phyloP scores from a whole-genome alignment of 345 rosid genomes.

The Aurinia saxatilis region DNA sequence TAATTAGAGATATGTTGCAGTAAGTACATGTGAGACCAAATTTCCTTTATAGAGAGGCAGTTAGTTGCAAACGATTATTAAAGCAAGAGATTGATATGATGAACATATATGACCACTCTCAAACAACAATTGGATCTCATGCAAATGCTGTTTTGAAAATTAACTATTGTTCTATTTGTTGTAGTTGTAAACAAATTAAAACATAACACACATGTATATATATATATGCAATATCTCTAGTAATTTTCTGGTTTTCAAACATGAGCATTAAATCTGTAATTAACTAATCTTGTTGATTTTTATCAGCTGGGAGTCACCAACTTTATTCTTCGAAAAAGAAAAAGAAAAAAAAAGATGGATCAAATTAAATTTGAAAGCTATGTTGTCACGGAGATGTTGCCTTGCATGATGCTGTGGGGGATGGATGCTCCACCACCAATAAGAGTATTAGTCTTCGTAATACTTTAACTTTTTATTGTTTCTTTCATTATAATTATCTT shows the following conservation, averaged over 20 bases:
- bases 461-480: background rate
- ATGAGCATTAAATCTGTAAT: background rate
- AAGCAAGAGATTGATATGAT: too few relatives aligned
- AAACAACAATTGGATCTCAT: too few relatives aligned
- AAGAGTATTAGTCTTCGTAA: background rate
- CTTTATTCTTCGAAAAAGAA: background rate
- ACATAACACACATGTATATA: too few relatives aligned
- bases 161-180: too few relatives aligned
- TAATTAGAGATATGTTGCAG: too few relatives aligned
- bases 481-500: background rate
- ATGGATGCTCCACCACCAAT: constrained; percentile 23
- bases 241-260: background rate
- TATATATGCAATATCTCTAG: too few relatives aligned
- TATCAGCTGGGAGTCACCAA: background rate
- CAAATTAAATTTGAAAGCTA: constrained; percentile 1
- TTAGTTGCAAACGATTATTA: too few relatives aligned
- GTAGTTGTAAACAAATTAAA: too few relatives aligned
- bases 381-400: constrained; percentile 2
- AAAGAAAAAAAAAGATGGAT: constrained; percentile 1
- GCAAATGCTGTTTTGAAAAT: too few relatives aligned
- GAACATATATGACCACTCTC: too few relatives aligned
- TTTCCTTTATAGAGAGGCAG: too few relatives aligned
- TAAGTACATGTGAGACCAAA: too few relatives aligned
- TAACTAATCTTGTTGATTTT: background rate
- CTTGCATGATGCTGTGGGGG: constrained; percentile 17